A percentile compares a stretch with the other conserved stretches of the same genome.
phyloP scores from a whole-genome alignment of 2,329 filamentous ascomycete genomes.

The Emergomyces orientalis region DNA sequence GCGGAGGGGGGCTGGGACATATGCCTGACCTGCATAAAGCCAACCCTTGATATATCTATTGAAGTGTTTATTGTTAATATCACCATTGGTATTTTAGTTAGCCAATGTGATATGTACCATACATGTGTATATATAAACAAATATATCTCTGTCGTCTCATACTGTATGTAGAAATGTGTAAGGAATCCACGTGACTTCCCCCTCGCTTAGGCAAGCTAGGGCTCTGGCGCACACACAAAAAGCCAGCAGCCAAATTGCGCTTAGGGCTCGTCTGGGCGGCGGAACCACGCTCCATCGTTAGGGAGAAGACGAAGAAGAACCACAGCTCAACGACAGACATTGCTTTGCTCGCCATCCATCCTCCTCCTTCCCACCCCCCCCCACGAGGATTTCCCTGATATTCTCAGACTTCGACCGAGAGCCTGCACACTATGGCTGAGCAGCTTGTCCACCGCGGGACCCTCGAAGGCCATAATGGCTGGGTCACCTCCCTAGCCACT shows the following conservation, averaged over 20 bases:
- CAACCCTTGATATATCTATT: conserved; percentile 18
- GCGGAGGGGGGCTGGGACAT: conserved; percentile 35
- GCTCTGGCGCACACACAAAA: conserved; percentile 7
- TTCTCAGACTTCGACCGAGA: conserved; percentile 30
- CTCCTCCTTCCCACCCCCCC: conserved; percentile 25
- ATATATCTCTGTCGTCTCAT: too few relatives aligned
- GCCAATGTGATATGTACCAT: conserved; percentile 1
- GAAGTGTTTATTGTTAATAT: background rate
- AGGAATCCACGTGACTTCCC: background rate
- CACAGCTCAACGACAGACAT: conserved; percentile 14
- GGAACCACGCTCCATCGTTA: conserved; percentile 26
- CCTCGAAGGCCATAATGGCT: conserved; percentile 98
- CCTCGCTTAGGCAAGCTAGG: conserved; percentile 6
- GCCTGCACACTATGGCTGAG: conserved; percentile 62
- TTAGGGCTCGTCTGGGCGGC: conserved; percentile 33
- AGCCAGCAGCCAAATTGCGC: conserved; percentile 22
- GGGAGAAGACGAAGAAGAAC: conserved; percentile 28
- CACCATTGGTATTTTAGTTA: background rate
- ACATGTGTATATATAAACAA: background rate
- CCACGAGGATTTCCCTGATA: conserved; percentile 27
- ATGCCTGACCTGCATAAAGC: conserved; percentile 42
- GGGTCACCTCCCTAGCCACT: conserved; percentile 97
- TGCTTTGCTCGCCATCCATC: conserved; percentile 31
- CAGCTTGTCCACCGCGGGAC: conserved; percentile 93
- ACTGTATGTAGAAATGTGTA: too few relatives aligned